Base-by-base conservation (phyloP, 208 protist species). In the Wallacemonas sp. region DNA sequence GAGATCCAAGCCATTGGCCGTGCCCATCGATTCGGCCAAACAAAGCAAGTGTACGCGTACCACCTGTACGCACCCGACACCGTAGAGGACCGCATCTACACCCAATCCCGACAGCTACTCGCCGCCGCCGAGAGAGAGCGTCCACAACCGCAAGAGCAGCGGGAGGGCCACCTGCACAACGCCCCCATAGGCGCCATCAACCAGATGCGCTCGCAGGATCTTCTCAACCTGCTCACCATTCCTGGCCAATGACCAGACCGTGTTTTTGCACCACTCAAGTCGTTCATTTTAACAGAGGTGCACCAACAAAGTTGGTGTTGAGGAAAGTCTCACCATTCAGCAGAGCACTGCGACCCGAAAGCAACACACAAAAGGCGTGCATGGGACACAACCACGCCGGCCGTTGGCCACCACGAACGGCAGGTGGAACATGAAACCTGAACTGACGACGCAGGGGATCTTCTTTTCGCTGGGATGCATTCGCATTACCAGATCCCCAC, bases 21-120 rank as follows among this genome's bases (percentile, higher is more conserved):
- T 32, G 80, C 82, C 9, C 91, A 98, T 68, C 74, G 96, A 54
- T 97, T 98, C 49, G 96, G 94, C 16, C 96, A 98, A 74, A 90
- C 34, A 19, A 81, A 80, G 41, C 68, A 72, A 12, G 78, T 83
- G 36, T 38, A 57, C 16, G 77, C 76, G 47, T 72, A 89, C 58
- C 72, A 83, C 70, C 19, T 89, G 9, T 81, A 74, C 62, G 72
- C 71, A 0, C 65, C 65, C 0, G 52, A 58, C 44, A 89, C 83
- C 29, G 76, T 89, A 27, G 83, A 89, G 56, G 69, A 89, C 44
- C 62, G 62, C 38, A 64, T 89, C 54, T 81, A 80, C 48, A 27
- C 47, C 21, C 78, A 76, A 5, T 78, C 73, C 12, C 39, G 47
- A n/a, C 65, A 66, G 30, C 33, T 76, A 57, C 67, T 72, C 29